Base-by-base conservation (phyloP, 345 rosid species). In the Mallotus nudiflorus region DNA sequence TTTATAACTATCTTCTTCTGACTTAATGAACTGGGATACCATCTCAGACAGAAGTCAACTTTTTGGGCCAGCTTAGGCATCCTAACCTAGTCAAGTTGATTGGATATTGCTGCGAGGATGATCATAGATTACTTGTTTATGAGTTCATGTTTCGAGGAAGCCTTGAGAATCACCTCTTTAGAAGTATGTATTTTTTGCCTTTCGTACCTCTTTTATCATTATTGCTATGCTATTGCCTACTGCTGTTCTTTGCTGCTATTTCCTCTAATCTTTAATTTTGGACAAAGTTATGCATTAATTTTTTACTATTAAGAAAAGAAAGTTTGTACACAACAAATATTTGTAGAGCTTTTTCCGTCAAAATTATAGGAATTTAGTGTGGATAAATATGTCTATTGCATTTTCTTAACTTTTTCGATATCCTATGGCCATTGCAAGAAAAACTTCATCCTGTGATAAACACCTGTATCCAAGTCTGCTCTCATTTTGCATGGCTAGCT, bases 111-210 rank as follows among this genome's bases (percentile, higher is more conserved):
- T 88, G 97, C 67, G 97, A 91, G 82, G 97, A 92, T 33, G 99
- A 95, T 66, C 97, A 95, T 73, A 78, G 97, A 57, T 72, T 94
- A 49, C 96, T 94, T 68, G 95, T 94, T 22, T 94, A 94, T 42
- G 97, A 92, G 85, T 95, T 91, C 75, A 91, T 95, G 97, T 83
- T 88, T 64, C 84, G 99, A 48, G 99, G 97, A 72, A 95, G 99
- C 77, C 96, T 95, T 58, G 99, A 92, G 83, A 91, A 95, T 77
- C 97, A 90, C 77, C 93, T 91, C 51, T 95, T 95, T 70, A 90
- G 97, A 82, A 91, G 97, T 94, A 91, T 42, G 84, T 68, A 22
- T 55, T 62, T 27, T 45, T 70, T 66, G 33, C 56, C 65, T 25
- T 13, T 27, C 53, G 31, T 9, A 25, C 50, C 60, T 51, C 28